Base-by-base conservation (phyloP, 768 basidiomycete species). In the Leucosporidium scottii region DNA sequence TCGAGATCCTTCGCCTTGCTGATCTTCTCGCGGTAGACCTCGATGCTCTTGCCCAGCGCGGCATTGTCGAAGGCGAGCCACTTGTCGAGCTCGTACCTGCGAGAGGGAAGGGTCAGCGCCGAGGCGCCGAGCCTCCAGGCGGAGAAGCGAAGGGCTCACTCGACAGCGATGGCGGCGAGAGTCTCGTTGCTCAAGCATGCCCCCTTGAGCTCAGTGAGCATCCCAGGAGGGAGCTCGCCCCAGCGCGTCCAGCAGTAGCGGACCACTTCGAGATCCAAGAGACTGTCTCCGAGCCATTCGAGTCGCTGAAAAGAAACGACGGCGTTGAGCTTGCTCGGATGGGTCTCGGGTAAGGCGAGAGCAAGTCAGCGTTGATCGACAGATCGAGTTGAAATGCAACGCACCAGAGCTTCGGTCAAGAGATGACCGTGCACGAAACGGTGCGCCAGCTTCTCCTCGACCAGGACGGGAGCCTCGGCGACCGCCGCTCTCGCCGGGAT, bases 1-100 rank as follows among this genome's bases (percentile, higher is more conserved):
- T 93, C 90, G 81, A 91, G 88, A 79, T 92, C 90, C 82, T 90
- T 91, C 79, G 91, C 80, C 80, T 90, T 91, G 79, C 23, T 20
- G 28, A 67, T 31, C 0, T 56, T 31, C 30, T 55, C 27, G 56
- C 66, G 61, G 50, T 67, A 67, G 4, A 47, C 34, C 27, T 31
- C 7, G 21, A 67, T 23, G 36, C 58, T 62, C 36, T 47, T 39
- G 3, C 21, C 54, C 39, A 67, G 66, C 0, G 23, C 7, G 0
- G 39, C 30, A 55, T 62, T 36, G 23, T 62, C 57, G 61, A 47
- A 62, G 17, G 20, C 13, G 18, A 67, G 55, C 50, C 25, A 67
- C 8, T 28, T 36, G 44, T 67, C 66, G 36, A 67, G 66, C 27
- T 47, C 31, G 56, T 59, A 56, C n/a, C 57, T 58, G 57, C 10